phyloP scores from a whole-genome alignment of 176 grass and related monocot genomes.

The Ananas comosus region DNA sequence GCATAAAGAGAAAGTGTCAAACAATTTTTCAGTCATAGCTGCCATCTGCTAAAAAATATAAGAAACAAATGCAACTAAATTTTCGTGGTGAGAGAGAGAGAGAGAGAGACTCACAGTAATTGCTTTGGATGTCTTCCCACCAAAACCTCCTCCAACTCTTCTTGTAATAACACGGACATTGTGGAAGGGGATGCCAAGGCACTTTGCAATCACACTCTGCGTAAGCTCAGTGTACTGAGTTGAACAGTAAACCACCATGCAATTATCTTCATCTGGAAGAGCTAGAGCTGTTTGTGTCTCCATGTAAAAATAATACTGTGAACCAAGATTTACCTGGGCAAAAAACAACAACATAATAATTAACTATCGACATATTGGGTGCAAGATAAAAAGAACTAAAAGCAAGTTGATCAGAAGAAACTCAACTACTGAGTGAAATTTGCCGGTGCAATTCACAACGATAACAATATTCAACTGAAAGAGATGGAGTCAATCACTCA shows the following conservation, averaged over 20 bases:
- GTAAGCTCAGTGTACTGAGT: constrained; percentile 35
- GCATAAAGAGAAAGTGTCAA: not conserved
- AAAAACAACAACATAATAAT: not conserved
- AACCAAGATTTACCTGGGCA: constrained; percentile 57
- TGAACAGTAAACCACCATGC: constrained; percentile 52
- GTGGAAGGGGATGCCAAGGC: constrained; percentile 48
- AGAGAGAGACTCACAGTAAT: constrained; percentile 24
- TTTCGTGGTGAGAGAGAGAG: not conserved
- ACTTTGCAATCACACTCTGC: constrained; percentile 43
- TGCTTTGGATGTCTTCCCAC: constrained; percentile 37
- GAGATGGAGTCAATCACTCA: no score
- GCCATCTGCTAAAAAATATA: not conserved
- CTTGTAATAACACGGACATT: constrained; percentile 66
- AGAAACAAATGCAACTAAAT: not conserved
- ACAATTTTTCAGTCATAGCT: not conserved
- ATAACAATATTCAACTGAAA: no score
- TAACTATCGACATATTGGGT: not conserved
- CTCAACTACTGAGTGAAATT: no score
- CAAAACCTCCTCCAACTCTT: constrained; percentile 73
- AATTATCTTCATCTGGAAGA: constrained; percentile 66
- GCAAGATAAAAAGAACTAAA: not conserved
- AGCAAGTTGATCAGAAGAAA: not conserved
- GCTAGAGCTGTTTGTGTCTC: constrained; percentile 60
- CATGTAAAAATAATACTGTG: constrained; percentile 76
- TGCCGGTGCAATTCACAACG: no score